These are phyloP conservation scores for Penicillium salamii DNA, from an alignment of 495 filamentous ascomycete species.

Conservation along the genomic window DNA sequence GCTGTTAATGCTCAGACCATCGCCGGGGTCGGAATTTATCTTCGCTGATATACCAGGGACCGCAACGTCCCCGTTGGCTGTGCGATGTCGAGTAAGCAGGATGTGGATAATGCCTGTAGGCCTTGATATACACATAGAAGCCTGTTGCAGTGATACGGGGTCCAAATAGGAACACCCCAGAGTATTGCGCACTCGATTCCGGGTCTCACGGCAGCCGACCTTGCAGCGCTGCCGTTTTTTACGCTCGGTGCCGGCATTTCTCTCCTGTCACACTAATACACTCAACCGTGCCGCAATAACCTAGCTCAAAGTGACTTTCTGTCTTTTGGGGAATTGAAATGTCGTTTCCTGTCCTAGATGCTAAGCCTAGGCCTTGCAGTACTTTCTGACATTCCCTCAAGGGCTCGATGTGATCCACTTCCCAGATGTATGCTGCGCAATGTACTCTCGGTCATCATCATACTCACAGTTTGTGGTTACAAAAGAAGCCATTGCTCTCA, in stretches of 20 bases:
- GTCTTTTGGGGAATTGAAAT: conserved; percentile 3
- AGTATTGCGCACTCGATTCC: neutral
- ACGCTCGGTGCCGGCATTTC: conserved; percentile 18
- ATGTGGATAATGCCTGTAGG: conserved; percentile 11
- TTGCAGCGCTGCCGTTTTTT: conserved; percentile 18
- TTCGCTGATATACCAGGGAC: conserved; percentile 4
- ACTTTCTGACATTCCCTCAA: neutral
- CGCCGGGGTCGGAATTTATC: neutral
- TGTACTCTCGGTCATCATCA: conserved; percentile 1
- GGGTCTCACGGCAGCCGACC: conserved; percentile 22
- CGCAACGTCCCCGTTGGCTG: conserved; percentile 10
- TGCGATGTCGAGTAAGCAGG: conserved; percentile 20
- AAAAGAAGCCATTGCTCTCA: no score
- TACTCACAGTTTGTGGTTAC: no score
- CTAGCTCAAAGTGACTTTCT: conserved; percentile 13
- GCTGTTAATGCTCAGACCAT: neutral
- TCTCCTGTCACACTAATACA: conserved; percentile 8
- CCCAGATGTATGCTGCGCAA: conserved; percentile 19
- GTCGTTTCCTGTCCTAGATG: neutral
- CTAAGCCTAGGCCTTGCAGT: conserved; percentile 4
- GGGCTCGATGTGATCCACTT: neutral
- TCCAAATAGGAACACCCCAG: conserved; percentile 11
- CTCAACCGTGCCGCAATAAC: conserved; percentile 3
- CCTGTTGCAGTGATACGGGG: conserved; percentile 6
- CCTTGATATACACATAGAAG: conserved; percentile 1